Conservation (phyloP, 2,329 filamentous ascomycete species). For the Lasiodiplodia sp. region DNA sequence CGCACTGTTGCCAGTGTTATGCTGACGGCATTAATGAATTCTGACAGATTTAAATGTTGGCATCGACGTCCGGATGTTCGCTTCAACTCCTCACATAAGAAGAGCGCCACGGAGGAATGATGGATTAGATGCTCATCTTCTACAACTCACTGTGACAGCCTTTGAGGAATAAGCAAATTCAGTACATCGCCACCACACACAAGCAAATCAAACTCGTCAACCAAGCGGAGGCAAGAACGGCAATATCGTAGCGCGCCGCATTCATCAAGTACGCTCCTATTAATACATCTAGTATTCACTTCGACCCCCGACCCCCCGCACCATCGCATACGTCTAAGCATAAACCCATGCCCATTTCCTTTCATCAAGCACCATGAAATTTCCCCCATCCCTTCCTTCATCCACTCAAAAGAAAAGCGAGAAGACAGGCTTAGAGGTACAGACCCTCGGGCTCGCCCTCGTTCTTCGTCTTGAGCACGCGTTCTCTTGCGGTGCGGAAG, state of each 20-base stretch:
- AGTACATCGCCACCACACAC: too few species aligned
- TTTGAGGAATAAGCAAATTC: too few species aligned
- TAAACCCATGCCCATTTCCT: conserved; percentile 4
- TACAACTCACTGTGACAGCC: too few species aligned
- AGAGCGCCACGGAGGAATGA: too few species aligned
- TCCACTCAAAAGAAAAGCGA: not conserved
- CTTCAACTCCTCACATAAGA: too few species aligned
- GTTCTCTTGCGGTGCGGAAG: conserved; percentile 89
- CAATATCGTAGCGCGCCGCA: conserved; percentile 12
- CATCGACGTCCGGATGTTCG: too few species aligned
- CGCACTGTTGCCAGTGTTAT: too few species aligned
- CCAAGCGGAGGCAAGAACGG: conserved; percentile 14
- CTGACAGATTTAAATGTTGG: too few species aligned
- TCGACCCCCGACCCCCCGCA: not conserved
- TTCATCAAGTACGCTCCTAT: conserved; percentile 16
- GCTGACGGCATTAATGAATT: too few species aligned
- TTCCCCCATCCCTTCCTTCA: not conserved
- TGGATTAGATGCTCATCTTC: too few species aligned
- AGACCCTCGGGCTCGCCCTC: conserved; percentile 97
- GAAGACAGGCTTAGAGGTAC: conserved; percentile 76
- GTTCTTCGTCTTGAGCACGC: conserved; percentile 97
- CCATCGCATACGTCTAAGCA: conserved; percentile 18
- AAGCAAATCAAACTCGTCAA: not conserved
- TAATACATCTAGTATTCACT: conserved; percentile 13
- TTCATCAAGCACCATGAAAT: conserved; percentile 1